phyloP scores from a whole-genome alignment of 108 stramenopile species.

The Skeletonema costatum region DNA sequence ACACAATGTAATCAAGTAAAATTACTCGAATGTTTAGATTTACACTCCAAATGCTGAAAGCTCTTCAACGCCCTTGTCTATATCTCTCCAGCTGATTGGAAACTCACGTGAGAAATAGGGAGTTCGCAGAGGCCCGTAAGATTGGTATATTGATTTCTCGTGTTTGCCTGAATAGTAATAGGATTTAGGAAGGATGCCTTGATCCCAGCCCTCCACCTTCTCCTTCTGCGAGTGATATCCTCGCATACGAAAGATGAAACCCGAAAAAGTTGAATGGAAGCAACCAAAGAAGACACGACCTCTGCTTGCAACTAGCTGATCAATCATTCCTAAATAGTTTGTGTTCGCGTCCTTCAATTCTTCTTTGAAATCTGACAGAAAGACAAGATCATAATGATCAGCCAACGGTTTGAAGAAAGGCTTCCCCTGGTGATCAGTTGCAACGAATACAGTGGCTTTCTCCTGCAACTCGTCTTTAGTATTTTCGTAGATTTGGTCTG shows the following conservation, averaged over 20 bases:
- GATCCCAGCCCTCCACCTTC: slow-evolving; percentile 56
- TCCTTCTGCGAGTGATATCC: slow-evolving; percentile 77
- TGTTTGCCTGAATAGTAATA: slow-evolving; percentile 66
- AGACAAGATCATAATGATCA: slow-evolving; percentile 46
- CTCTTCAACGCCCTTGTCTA: slow-evolving; percentile 57
- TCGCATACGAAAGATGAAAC: slow-evolving; percentile 83
- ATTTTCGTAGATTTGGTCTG: slow-evolving; percentile 56
- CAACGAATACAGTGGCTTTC: slow-evolving; percentile 74
- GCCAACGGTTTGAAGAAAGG: slow-evolving; percentile 53
- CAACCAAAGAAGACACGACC: slow-evolving; percentile 80
- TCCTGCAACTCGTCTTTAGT: slow-evolving; percentile 54
- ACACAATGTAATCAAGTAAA: neutral
- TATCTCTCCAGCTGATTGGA: slow-evolving; percentile 76
- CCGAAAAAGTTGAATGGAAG: slow-evolving; percentile 81
- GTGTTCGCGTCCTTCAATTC: slow-evolving; percentile 50
- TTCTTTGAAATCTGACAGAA: slow-evolving; percentile 51
- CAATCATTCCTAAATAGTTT: slow-evolving; percentile 67
- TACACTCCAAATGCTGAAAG: neutral
- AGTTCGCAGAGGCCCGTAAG: slow-evolving; percentile 52
- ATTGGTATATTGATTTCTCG: slow-evolving; percentile 48
- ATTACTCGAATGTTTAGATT: neutral
- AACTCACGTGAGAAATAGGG: slow-evolving; percentile 75
- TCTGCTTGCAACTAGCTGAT: slow-evolving; percentile 79
- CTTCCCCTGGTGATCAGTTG: slow-evolving; percentile 75
- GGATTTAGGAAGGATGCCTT: slow-evolving; percentile 51